Base-by-base conservation (phyloP, 306 rosid genomes). In the Casuarina equisetifolia region DNA sequence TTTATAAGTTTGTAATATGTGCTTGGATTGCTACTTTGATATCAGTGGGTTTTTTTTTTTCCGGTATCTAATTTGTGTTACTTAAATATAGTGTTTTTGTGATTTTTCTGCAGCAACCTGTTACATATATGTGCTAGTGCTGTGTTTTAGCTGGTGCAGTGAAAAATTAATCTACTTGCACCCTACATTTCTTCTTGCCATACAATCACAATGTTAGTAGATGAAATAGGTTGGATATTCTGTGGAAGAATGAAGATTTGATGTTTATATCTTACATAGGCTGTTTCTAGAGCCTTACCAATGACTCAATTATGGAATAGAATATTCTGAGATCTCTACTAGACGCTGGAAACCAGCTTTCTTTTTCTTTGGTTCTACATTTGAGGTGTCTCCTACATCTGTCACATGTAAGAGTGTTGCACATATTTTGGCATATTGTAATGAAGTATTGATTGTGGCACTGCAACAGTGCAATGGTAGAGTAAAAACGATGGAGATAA, bases 11-110 rank as follows among this genome's bases (percentile, higher is more conserved):
- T n/a, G 19, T 25, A 52, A 70, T 79, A 71, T 54, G 6, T 61
- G n/a, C n/a, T 71, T 72, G 69, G 79, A 43, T 36, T 76, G 58
- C 78, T 51, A 11, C 64, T 32, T 55, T 50, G 58, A 39, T 57
- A 50, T 57, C 70, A 67, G 58, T 15, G 40, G 20, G 17, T 11
- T 20, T 20, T 59, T 74, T 46, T 11, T 25, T 20, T 59, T 74
- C 38, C 11, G 51, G 55, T 40, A 61, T 69, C 63, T 49, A 32
- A 51, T 54, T 76, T 75, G 20, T 35, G 55, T 3, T n/a, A 53
- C 9, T 39, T 7, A 20, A 20, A 20, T 25, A 69, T 57, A 57
- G 64, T 36, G 39, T 11, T 12, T 42, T 63, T 62, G 64, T 50
- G 76, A 61, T 16, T 36, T 16, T 45, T 70, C 50, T 61, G 44